Conservation (phyloP, 495 filamentous ascomycete genomes). For the Opeltia flavorubescens region DNA sequence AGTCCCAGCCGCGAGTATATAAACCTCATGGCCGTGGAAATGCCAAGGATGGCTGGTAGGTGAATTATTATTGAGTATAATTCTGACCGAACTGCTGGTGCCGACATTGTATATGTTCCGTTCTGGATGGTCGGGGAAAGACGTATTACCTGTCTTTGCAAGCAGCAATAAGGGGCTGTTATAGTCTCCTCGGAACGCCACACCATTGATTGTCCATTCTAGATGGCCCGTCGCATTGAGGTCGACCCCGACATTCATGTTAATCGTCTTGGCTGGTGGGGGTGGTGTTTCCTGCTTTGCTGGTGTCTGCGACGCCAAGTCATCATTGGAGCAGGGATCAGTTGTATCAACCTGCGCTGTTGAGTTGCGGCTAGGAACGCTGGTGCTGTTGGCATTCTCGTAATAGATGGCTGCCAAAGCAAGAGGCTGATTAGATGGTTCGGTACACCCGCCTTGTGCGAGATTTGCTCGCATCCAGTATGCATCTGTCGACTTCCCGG, state of each 20-base stretch:
- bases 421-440: constrained; percentile 12
- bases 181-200: constrained; percentile 22
- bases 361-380: no score
- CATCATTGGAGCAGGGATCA: no score
- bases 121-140: no score
- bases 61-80: constrained; percentile 5
- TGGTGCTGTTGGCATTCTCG: constrained; percentile 18
- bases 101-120: no score
- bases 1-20: constrained; percentile 3
- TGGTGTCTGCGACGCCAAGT: no score
- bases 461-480: constrained; percentile 26
- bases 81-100: constrained; percentile 1
- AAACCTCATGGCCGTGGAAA: constrained; percentile 11
- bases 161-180: constrained; percentile 23
- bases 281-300: no score
- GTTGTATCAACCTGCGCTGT: no score
- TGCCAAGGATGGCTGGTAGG: constrained; percentile 8
- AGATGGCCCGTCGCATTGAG: no score
- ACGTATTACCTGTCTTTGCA: no score
- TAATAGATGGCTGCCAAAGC: constrained; percentile 27
- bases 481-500: constrained; percentile 15
- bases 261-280: no score
- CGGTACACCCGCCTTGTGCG: constrained; percentile 6
- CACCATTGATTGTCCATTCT: no score
- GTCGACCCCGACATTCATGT: no score